These are phyloP conservation scores for Xylariaceae sp. DNA, from an alignment of 2,329 filamentous ascomycete species.

Conservation along the genomic window DNA sequence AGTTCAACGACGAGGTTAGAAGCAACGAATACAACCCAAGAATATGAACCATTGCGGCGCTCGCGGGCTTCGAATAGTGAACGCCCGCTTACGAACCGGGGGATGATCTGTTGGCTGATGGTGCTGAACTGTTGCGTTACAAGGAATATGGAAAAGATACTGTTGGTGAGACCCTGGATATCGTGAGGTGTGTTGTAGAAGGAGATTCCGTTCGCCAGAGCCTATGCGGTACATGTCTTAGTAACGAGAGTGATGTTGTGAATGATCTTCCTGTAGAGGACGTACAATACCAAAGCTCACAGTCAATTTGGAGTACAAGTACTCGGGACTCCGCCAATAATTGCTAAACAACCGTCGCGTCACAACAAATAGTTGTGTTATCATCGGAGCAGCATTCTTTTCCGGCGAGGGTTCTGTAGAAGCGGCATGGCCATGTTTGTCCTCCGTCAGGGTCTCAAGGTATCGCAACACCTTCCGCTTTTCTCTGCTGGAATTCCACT, in stretches of 20 bases:
- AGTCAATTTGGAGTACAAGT: conserved; percentile 13
- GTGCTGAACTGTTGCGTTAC: conserved; percentile 64
- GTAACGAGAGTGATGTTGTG: not conserved
- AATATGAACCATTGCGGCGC: conserved; percentile 72
- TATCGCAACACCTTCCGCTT: not conserved
- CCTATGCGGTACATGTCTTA: conserved; percentile 14
- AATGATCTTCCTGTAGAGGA: not conserved
- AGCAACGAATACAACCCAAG: conserved; percentile 76
- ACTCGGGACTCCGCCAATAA: conserved; percentile 12
- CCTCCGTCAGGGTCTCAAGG: not conserved
- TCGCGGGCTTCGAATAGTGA: conserved; percentile 77
- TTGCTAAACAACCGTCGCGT: conserved; percentile 11
- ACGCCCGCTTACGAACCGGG: conserved; percentile 72
- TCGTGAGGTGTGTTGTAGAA: conserved; percentile 66
- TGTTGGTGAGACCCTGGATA: conserved; percentile 71
- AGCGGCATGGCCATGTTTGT: conserved; percentile 17
- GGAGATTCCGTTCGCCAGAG: conserved; percentile 73
- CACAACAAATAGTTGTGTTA: not conserved
- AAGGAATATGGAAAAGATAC: conserved; percentile 16
- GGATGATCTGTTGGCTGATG: conserved; percentile 74
- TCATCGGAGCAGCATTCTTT: not conserved
- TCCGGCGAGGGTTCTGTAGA: conserved; percentile 38
- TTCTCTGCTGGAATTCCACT: not conserved
- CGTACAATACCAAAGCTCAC: conserved; percentile 14
- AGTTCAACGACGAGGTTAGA: conserved; percentile 76